Evolutionary conservation across 2,329 filamentous ascomycete genomes (phyloP), one percentile per base, ranked within the genome.

Genomic region (Aspergillus intermedius): DNA sequence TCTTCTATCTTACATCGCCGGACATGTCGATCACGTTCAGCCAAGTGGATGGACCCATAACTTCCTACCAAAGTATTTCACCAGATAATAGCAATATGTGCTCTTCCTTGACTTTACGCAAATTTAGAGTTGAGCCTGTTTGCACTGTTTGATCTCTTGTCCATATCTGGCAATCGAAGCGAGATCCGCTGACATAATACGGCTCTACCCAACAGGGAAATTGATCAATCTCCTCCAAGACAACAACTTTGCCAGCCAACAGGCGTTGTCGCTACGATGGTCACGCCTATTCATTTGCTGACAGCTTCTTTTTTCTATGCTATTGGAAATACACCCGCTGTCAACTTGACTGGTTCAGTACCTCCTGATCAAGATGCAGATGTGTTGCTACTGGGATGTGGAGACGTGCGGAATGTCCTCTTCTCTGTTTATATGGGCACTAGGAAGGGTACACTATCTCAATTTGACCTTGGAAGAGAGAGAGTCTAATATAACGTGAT

Each of bases 321-420:
- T 3, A 52, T 66, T 40, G 71, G 71, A 2, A 79, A 79, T 59
- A 80, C 75, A 0, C 75, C 79, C 3, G 78, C 80, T 4, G 65
- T 73, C 6, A 76, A 70, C 54, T 61, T 82, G 7, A 74, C 74
- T 0, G 65, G 71, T 43, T 63, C 68, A 30, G 54, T 81, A 2
- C 76, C 78, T 0, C 74, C 74, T 8, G 77, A 75, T 4, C 52
- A 73, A 15, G 66, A 77, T 56, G 77, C 71, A 2, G 62, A 72
- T 42, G 63, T 82, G 4, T 68, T 84, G 13, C 68, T 77, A 1
- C 68, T 84, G 3, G 79, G 77, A 2, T 81, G 77, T 48, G 78
- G 78, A 8, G 81, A 84, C 63, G 64, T 76, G 40, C 73, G 79
- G 10, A 77, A 79, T 52, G 70, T 84, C 23, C 63, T 84, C 1